Base-by-base conservation (phyloP, 495 filamentous ascomycete species). In the Aspergillus haitiensis region DNA sequence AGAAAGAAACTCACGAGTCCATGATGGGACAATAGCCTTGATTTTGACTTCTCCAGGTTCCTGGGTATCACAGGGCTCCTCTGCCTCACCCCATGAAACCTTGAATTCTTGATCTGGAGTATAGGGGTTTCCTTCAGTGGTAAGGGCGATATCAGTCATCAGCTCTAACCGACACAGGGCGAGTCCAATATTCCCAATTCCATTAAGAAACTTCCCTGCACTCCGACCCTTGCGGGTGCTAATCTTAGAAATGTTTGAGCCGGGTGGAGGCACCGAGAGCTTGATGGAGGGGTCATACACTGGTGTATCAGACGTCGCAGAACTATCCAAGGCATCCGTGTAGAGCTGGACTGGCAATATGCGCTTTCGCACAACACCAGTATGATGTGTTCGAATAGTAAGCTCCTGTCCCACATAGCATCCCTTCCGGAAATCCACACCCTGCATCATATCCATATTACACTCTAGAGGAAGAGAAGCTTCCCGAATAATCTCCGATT, bases 341-440 rank as follows among this genome's bases (percentile, higher is more conserved):
- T 95, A 96, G n/a, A 97, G 58, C 70, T 87, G 78, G 5, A 92
- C 86, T 0, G 94, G 94, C 35, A 98, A 65, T n/a, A 98, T 83
- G 3, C 94, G 78, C 78, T 96, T 96, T 66, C 94, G 79, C 46
- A 97, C 91, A 9, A 98, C 90, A 37, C 94, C 94, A 2, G 88
- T 92, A 72, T 98, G 94, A 67, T 91, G 86, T 0, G 95, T 98
- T 27, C 94, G 86, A 47, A 97, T 96, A 7, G 95, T 98, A 53
- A 98, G 79, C 70, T 98, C 94, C 75, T 98, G 94, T 0, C 94
- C 94, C 0, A 98, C 86, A 72, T 98, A 98, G 73, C 94, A 98
- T 2, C 94, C 94, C 75, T 98, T 98, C 49, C 85, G 82, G 73
- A 95, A 98, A 76, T 97, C 92, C 44, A 98, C 83, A 4, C 81